phyloP scores from a whole-genome alignment of 2,329 filamentous ascomycete species.

The Neoarthrinium moseri region DNA sequence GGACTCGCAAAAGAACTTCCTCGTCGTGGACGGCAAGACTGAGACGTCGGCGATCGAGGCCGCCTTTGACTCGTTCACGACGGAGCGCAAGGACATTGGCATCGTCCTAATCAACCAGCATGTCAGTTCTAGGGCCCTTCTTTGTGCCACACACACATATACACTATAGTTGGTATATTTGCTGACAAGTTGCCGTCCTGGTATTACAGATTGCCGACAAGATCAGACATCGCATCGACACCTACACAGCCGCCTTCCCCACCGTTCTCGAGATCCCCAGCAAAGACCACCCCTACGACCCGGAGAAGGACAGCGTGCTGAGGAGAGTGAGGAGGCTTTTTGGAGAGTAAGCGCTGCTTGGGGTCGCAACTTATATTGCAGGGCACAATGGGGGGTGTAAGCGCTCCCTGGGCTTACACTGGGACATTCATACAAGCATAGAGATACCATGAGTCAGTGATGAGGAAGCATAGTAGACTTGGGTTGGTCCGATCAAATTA shows the following conservation, averaged over 20 bases:
- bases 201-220: constrained; percentile 92
- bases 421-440: constrained; percentile 14
- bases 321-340: constrained; percentile 73
- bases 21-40: constrained; percentile 93
- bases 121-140: constrained; percentile 50
- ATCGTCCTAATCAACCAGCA: constrained; percentile 98
- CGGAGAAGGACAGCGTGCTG: constrained; percentile 97
- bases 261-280: constrained; percentile 94
- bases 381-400: too few species aligned
- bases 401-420: constrained; percentile 5
- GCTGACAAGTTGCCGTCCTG: too few species aligned
- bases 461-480: constrained; percentile 9
- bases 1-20: constrained; percentile 94
- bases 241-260: constrained; percentile 93
- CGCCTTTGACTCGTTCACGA: constrained; percentile 86
- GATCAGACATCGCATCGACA: constrained; percentile 88
- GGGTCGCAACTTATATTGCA: too few species aligned
- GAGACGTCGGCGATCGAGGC: constrained; percentile 84
- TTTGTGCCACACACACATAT: too few species aligned
- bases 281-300: constrained; percentile 98
- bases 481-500: neutral
- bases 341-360: constrained; percentile 55
- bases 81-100: constrained; percentile 91
- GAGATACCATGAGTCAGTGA: constrained; percentile 12
- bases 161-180: constrained; percentile 15